phyloP scores from a whole-genome alignment of 2,329 filamentous ascomycete species.

The Dothistroma pini region DNA sequence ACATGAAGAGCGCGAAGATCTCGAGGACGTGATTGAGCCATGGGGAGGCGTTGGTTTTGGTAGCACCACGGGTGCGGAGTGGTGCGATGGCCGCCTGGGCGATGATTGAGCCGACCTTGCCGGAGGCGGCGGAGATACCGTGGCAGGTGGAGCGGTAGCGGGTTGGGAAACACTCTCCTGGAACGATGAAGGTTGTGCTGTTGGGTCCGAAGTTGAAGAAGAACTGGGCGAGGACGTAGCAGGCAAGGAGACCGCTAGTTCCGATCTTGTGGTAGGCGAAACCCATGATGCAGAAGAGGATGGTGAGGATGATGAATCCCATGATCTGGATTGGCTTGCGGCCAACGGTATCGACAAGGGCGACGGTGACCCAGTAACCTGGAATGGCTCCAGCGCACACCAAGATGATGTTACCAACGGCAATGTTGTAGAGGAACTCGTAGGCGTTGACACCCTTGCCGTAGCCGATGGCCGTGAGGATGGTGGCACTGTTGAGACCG shows the following conservation, averaged over 20 bases:
- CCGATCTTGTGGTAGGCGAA: constrained; percentile 47
- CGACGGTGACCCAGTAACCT: constrained; percentile 77
- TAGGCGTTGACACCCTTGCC: constrained; percentile 62
- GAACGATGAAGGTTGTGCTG: constrained; percentile 51
- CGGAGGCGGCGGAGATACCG: constrained; percentile 48
- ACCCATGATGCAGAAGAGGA: constrained; percentile 49
- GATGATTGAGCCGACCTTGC: constrained; percentile 49
- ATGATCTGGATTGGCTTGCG: constrained; percentile 73
- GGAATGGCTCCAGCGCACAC: constrained; percentile 75
- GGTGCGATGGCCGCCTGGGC: constrained; percentile 50
- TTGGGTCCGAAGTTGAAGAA: constrained; percentile 55
- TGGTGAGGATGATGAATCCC: constrained; percentile 47
- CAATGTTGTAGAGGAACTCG: constrained; percentile 67
- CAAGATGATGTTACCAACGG: constrained; percentile 74
- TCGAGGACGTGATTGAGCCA: constrained; percentile 72
- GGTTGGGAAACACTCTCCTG: constrained; percentile 52
- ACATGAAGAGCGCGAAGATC: constrained; percentile 78
- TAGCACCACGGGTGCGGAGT: constrained; percentile 52
- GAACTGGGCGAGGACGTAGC: constrained; percentile 49
- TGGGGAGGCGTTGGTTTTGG: constrained; percentile 52
- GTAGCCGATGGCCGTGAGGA: constrained; percentile 69
- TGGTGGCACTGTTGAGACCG: constrained; percentile 71
- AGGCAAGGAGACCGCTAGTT: constrained; percentile 41
- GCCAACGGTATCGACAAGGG: constrained; percentile 68
- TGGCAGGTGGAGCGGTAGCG: constrained; percentile 48